Percentiles rank a stretch among this genome's conserved stretches.
Evolutionary conservation across 2,329 filamentous ascomycete species (phyloP).

Genomic region (Capronia americana): DNA sequence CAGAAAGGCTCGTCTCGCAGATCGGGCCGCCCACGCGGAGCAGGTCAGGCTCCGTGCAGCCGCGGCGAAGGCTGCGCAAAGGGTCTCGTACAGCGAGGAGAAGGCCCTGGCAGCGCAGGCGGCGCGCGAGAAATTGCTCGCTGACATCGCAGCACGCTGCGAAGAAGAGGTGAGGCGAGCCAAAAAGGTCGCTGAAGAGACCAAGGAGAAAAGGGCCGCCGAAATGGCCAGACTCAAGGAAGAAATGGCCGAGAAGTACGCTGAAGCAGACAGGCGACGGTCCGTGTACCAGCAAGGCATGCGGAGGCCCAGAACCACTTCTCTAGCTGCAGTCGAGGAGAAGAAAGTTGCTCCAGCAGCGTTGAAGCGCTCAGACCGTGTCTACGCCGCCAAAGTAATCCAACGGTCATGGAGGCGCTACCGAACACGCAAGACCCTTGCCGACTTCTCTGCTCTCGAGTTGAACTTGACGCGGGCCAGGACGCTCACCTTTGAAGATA

Average conservation of each 20-base stretch:
- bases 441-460: conserved; percentile 58
- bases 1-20: conserved; percentile 68
- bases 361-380: conserved; percentile 53
- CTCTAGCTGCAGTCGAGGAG: conserved; percentile 54
- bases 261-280: conserved; percentile 66
- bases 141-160: conserved; percentile 69
- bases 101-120: conserved; percentile 67
- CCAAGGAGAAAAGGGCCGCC: conserved; percentile 67
- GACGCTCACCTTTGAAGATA: conserved; percentile 63
- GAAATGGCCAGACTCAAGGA: conserved; percentile 64
- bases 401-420: conserved; percentile 64
- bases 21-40: conserved; percentile 69
- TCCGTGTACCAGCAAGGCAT: conserved; percentile 54
- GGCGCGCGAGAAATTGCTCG: conserved; percentile 67
- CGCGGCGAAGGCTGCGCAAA: conserved; percentile 64
- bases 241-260: conserved; percentile 70
- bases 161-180: conserved; percentile 70
- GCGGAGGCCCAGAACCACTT: conserved; percentile 60
- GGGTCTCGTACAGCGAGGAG: conserved; percentile 65
- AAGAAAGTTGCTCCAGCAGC: conserved; percentile 48
- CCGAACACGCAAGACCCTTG: conserved; percentile 56
- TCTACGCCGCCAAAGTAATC: conserved; percentile 62
- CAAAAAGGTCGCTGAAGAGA: conserved; percentile 71
- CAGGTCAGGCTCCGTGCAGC: conserved; percentile 69
- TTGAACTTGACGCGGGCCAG: conserved; percentile 61